Base-by-base conservation (phyloP, 352 stramenopile species). In the Plasmopara halstedii region DNA sequence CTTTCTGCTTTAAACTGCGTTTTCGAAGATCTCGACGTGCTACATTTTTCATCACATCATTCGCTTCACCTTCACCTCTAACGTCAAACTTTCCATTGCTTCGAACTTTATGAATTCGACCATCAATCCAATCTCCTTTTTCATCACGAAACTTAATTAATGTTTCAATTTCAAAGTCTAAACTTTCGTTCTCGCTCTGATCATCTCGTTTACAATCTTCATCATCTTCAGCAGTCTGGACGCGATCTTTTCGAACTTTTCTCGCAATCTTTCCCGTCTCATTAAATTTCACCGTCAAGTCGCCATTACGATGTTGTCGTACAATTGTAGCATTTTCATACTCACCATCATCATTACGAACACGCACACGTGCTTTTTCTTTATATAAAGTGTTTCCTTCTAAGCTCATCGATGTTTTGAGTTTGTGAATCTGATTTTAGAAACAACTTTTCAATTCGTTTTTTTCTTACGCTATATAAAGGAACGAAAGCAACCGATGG, bases 11-110 rank as follows among this genome's bases (percentile, higher is more conserved):
- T n/a, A n/a, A n/a, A n/a, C n/a, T n/a, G n/a, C n/a, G n/a, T n/a
- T n/a, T n/a, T n/a, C n/a, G n/a, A n/a, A n/a, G n/a, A n/a, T n/a
- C n/a, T n/a, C n/a, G n/a, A n/a, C n/a, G n/a, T n/a, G n/a, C n/a
- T n/a, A 80, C 46, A 46, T 62, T 56, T 26, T 58, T 72, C 6
- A 71, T 36, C 10, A 54, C 64, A 17, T 58, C 50, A n/a, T n/a
- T n/a, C n/a, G n/a, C n/a, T n/a, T 71, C 68, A 19, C 45, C 71
- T 13, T 80, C 67, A n/a, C 70, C 20, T 6, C 48, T 63, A 31
- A 84, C 38, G 14, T 84, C 72, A 26, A 63, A 82, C 13, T 49
- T 64, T n/a, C 62, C 72, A 44, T 80, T 74, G 10, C 58, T 71
- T 3, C 62, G 67, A 10, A 56, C 45, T 43, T 57, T 67, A 6